Base-by-base conservation (phyloP, 805 yeast genomes). In the Kazachstania kunashirensis region DNA sequence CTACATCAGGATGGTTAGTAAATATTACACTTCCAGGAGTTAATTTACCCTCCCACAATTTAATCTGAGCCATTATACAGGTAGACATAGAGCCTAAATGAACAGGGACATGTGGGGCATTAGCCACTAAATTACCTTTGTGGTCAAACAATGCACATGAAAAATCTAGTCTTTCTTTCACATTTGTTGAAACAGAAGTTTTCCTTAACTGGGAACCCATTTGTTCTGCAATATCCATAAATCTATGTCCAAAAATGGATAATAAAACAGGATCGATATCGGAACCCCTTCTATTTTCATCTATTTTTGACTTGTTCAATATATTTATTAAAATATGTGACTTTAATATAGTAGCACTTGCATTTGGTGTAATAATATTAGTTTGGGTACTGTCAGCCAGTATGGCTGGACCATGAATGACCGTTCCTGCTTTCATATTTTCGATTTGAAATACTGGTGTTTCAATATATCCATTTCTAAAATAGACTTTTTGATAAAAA, bases 221-320 rank as follows among this genome's bases (percentile, higher is more conserved):
- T 52, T 81, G 89, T 48, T 84, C 94, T 7, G 95, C 95, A 55
- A 84, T 83, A 44, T 84, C 85, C 89, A 84, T 83, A 56, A 84
- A 84, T 42, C 94, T 65, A 56, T 83, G 86, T 24, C 84, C 79
- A 59, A 84, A 84, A 17, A 84, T 79, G 0, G 94, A 80, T 27
- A 84, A 57, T 44, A 77, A 62, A 24, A 84, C 73, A 1, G 92
- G 92, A 47, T 84, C 88, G 26, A 79, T 61, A 17, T 48, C 49
- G 15, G 54, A 45, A 5, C 47, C 41, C 2, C 63, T 55, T 6
- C 58, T 41, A 21, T 52, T 52, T 14, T 46, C 40, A 1, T 34
- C 21, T 3, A 31, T 33, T 6, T 38, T 39, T 25, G 44, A 37
- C 5, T 39, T 41, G 13, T 51, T 37, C 33, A 33, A 44, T 10